A percentile compares a stretch with the other conserved stretches of the same genome.
Evolutionary conservation across 345 rosid genomes (phyloP).

Genomic region (Punica granatum): DNA sequence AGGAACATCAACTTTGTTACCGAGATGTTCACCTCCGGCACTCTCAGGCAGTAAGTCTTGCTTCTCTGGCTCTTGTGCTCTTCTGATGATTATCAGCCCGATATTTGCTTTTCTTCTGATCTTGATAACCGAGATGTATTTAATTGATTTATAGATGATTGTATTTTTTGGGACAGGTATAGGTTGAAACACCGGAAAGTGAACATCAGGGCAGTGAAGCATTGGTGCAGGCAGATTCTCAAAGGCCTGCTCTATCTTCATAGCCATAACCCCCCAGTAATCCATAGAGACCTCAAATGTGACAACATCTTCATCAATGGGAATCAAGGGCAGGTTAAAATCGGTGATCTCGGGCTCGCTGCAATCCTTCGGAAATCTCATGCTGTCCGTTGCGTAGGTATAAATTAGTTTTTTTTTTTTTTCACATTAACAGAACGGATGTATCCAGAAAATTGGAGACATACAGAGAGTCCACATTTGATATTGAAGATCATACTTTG

Average conservation of each 20-base stretch:
- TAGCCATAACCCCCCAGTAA: constrained; percentile 78
- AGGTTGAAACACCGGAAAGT: constrained; percentile 79
- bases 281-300: constrained; percentile 97
- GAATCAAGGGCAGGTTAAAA: constrained; percentile 96
- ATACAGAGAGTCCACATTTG: too few species aligned
- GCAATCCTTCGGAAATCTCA: constrained; percentile 86
- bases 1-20: constrained; percentile 93
- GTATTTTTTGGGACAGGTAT: constrained; percentile 35
- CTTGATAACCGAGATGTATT: neutral
- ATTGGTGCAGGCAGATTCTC: constrained; percentile 93
- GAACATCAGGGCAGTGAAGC: constrained; percentile 88
- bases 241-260: constrained; percentile 81
- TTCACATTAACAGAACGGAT: too few species aligned
- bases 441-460: too few species aligned
- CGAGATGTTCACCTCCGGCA: constrained; percentile 94
- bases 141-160: neutral
- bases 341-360: constrained; percentile 97
- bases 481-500: too few species aligned
- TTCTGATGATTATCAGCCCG: neutral
- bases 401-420: neutral
- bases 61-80: neutral
- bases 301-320: constrained; percentile 97
- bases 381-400: constrained; percentile 92
- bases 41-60: constrained; percentile 75
- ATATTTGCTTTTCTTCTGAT: neutral